phyloP scores from a whole-genome alignment of 1,284 basidiomycete species.

The Athelia psychrophila region DNA sequence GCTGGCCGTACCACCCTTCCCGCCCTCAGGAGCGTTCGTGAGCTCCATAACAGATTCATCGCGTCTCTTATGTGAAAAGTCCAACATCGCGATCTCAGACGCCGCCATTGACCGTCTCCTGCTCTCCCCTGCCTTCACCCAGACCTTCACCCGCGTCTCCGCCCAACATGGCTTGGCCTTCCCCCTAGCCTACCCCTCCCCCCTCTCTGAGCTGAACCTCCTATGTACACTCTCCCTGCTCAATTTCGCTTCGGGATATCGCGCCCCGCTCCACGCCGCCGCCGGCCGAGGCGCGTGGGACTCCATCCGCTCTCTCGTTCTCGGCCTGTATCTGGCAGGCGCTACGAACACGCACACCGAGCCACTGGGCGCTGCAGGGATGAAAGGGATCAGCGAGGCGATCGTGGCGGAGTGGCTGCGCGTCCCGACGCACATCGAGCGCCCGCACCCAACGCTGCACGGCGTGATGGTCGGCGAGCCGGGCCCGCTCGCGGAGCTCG shows the following conservation, averaged over 20 bases:
- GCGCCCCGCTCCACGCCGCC: constrained; percentile 63
- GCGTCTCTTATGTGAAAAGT: neutral
- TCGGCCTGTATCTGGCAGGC: constrained; percentile 71
- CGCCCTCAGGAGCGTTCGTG: neutral
- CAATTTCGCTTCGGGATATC: constrained; percentile 81
- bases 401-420: constrained; percentile 74
- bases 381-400: constrained; percentile 47
- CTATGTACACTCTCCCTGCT: constrained; percentile 70
- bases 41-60: neutral
- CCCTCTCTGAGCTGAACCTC: constrained; percentile 70
- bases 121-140: constrained; percentile 59
- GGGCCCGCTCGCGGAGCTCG: constrained; percentile 71
- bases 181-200: constrained; percentile 73
- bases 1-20: neutral
- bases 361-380: constrained; percentile 65
- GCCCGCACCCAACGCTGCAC: constrained; percentile 63
- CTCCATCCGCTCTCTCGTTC: constrained; percentile 68
- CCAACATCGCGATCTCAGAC: constrained; percentile 23
- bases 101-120: constrained; percentile 52
- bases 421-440: constrained; percentile 67
- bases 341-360: constrained; percentile 49
- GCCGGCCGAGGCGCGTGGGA: constrained; percentile 80
- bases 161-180: constrained; percentile 64
- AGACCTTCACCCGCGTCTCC: constrained; percentile 61
- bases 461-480: constrained; percentile 77